Conservation (phyloP, 2,329 filamentous ascomycete genomes). For the Fusarium veterinarium region DNA sequence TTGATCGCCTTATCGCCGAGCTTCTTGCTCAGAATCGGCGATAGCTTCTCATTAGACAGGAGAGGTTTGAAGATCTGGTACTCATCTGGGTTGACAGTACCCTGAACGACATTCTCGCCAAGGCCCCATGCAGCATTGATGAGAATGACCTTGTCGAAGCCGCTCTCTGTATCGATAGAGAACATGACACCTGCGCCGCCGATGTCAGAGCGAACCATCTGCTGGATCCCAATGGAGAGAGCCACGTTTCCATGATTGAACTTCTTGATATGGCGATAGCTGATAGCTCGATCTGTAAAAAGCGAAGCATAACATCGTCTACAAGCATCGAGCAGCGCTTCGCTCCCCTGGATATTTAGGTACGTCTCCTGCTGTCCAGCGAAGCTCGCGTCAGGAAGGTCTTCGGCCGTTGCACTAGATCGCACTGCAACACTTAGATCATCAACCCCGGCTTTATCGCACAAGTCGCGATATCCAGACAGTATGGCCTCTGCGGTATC, state of each 20-base stretch:
- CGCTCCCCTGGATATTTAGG: conserved; percentile 50
- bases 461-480: conserved; percentile 46
- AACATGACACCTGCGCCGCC: conserved; percentile 55
- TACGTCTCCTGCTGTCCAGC: conserved; percentile 53
- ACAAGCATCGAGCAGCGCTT: conserved; percentile 49
- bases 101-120: conserved; percentile 54
- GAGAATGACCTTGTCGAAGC: conserved; percentile 53
- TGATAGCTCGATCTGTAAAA: conserved; percentile 53
- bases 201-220: conserved; percentile 49
- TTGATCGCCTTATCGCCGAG: conserved; percentile 50
- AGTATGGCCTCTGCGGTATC: conserved; percentile 46
- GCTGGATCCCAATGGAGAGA: conserved; percentile 47
- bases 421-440: conserved; percentile 52
- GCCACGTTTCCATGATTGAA: conserved; percentile 46
- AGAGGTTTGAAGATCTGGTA: conserved; percentile 55
- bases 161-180: conserved; percentile 54
- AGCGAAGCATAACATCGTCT: conserved; percentile 53
- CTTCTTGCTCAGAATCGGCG: conserved; percentile 51
- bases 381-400: conserved; percentile 54
- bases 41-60: conserved; percentile 37
- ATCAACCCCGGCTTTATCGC: conserved; percentile 25
- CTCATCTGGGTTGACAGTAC: conserved; percentile 53
- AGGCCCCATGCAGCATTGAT: conserved; percentile 53
- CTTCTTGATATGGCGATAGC: conserved; percentile 46
- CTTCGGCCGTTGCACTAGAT: conserved; percentile 54